Percentiles rank a stretch among this genome's conserved stretches.
phyloP scores from a whole-genome alignment of 306 rosid genomes.

The Sindora glabra region DNA sequence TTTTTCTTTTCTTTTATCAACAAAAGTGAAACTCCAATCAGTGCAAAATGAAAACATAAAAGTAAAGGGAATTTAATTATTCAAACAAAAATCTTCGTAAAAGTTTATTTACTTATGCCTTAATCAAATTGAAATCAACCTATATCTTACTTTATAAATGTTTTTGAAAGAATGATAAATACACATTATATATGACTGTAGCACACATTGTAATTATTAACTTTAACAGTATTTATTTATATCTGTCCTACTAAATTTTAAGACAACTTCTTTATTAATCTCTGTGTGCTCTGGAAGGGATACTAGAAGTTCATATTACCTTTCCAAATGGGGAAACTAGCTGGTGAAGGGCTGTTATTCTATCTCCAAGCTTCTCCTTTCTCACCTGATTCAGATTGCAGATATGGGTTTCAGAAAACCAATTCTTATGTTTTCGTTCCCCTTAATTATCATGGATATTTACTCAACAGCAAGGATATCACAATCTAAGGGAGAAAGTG shows the following conservation, averaged over 20 bases:
- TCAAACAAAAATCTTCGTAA: background rate
- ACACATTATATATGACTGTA: no score
- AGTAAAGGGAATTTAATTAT: background rate
- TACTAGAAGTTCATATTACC: conserved; percentile 28
- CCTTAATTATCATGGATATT: background rate
- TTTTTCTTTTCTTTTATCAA: conserved; percentile 25
- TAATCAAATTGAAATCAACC: no score
- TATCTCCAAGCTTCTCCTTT: conserved; percentile 86
- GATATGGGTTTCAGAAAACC: background rate
- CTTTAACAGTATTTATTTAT: no score
- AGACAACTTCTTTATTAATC: no score
- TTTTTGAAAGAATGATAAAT: no score
- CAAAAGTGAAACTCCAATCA: conserved; percentile 16
- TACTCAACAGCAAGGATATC: conserved; percentile 18
- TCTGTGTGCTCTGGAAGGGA: background rate
- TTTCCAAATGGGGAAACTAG: conserved; percentile 89
- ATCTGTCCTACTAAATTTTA: no score
- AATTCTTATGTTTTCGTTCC: background rate
- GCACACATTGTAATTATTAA: no score
- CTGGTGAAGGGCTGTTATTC: conserved; percentile 84
- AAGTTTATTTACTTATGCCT: background rate
- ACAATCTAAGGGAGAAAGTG: conserved; percentile 14
- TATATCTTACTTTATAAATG: no score
- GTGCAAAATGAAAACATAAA: background rate
- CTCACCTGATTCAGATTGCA: conserved; percentile 49